These are phyloP conservation scores for Ogataea hybrid DNA, from an alignment of 1,139 yeast species.

Conservation along the genomic window DNA sequence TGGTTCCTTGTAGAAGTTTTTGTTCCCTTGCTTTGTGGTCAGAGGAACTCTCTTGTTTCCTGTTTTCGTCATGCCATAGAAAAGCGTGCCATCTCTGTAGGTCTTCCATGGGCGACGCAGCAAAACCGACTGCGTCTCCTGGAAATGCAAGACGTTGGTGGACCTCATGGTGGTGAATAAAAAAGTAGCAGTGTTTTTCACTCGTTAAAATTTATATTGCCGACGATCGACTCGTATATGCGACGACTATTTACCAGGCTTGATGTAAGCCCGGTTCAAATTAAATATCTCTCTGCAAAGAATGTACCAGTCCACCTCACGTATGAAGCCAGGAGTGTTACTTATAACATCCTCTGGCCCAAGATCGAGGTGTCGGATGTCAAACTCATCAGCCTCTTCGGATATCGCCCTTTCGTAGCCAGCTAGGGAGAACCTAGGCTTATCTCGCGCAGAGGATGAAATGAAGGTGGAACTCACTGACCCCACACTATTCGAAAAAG, in stretches of 20 bases:
- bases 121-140: conserved; percentile 46
- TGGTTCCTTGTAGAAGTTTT: conserved; percentile 93
- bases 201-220: background rate
- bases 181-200: background rate
- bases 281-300: conserved; percentile 80
- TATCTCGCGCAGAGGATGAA: conserved; percentile 15
- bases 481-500: conserved; percentile 27
- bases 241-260: conserved; percentile 16
- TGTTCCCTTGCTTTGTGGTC: conserved; percentile 93
- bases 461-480: conserved; percentile 17
- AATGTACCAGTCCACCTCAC: conserved; percentile 90
- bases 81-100: conserved; percentile 76
- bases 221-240: conserved; percentile 4
- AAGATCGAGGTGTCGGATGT: conserved; percentile 10
- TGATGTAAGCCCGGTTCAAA: conserved; percentile 64
- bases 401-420: conserved; percentile 16
- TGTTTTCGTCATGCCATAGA: conserved; percentile 72
- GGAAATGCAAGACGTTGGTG: conserved; percentile 49
- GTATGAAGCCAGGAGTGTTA: conserved; percentile 36
- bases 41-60: conserved; percentile 86
- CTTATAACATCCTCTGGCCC: conserved; percentile 15
- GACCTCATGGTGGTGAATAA: conserved; percentile 46
- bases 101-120: conserved; percentile 90
- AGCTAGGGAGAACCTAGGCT: conserved; percentile 13
- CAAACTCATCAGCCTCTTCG: conserved; percentile 23